Conservation (phyloP, 768 basidiomycete species). For the Kwoniella sp. region DNA sequence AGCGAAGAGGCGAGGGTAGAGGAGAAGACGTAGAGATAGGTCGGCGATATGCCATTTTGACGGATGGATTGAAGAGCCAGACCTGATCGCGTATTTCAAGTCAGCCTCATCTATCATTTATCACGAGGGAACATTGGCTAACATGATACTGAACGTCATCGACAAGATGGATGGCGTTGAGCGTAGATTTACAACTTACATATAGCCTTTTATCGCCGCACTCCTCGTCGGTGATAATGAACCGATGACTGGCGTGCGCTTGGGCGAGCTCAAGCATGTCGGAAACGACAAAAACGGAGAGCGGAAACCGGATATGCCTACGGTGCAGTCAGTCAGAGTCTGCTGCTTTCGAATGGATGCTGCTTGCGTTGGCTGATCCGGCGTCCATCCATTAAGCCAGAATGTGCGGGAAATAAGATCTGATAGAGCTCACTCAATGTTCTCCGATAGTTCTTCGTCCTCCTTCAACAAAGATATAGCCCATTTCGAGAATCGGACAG, state of each 20-base stretch:
- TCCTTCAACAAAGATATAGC: conserved; percentile 69
- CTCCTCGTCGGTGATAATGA: conserved; percentile 84
- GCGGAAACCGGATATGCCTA: conserved; percentile 61
- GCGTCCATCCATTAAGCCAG: too few relatives aligned
- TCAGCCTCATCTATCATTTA: neutral
- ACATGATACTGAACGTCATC: neutral
- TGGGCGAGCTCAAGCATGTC: conserved; percentile 89
- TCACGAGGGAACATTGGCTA: too few relatives aligned
- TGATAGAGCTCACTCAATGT: conserved; percentile 69
- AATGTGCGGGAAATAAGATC: too few relatives aligned
- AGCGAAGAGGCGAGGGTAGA: conserved; percentile 59
- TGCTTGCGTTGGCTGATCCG: too few relatives aligned
- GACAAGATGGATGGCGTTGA: neutral
- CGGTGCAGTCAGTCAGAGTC: conserved; percentile 50
- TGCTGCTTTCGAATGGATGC: too few relatives aligned
- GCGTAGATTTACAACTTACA: conserved; percentile 62
- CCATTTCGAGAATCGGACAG: conserved; percentile 73
- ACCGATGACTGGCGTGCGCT: conserved; percentile 91
- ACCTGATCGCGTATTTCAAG: conserved; percentile 60
- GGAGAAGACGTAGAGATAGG: conserved; percentile 61
- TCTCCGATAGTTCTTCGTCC: conserved; percentile 45
- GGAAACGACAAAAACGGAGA: conserved; percentile 85
- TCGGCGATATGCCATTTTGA: conserved; percentile 74
- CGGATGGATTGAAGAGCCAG: conserved; percentile 91
- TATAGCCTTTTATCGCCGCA: conserved; percentile 75